Conservation (phyloP, 768 basidiomycete species). For the Pulveroboletus sp. region DNA sequence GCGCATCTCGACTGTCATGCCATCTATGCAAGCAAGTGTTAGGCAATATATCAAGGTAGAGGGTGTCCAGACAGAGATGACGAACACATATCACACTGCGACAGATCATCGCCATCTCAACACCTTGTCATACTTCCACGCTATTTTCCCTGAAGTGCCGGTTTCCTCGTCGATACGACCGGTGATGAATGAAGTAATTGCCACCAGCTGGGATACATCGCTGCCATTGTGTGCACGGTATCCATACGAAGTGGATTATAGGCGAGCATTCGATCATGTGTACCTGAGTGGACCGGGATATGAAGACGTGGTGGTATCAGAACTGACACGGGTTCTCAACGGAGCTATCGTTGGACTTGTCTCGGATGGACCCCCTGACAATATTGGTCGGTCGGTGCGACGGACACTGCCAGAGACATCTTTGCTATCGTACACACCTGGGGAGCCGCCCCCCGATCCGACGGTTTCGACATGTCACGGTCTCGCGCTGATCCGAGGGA, state of each 20-base stretch:
- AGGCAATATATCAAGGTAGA: conserved; percentile 29
- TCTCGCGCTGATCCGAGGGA: conserved; percentile 66
- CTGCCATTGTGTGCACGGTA: conserved; percentile 60
- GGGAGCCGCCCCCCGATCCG: conserved; percentile 50
- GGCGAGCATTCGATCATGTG: conserved; percentile 54
- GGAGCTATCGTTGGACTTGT: conserved; percentile 79
- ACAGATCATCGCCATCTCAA: conserved; percentile 67
- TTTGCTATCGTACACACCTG: conserved; percentile 56
- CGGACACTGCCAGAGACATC: background rate
- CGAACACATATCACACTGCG: conserved; percentile 33
- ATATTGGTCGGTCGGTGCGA: background rate
- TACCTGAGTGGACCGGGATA: conserved; percentile 66
- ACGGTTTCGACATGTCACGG: conserved; percentile 63
- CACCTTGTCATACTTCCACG: conserved; percentile 77
- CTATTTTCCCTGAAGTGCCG: conserved; percentile 33
- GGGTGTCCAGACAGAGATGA: conserved; percentile 37
- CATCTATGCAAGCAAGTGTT: background rate
- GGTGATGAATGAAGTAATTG: conserved; percentile 34
- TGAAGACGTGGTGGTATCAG: conserved; percentile 72
- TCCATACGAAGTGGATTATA: conserved; percentile 70
- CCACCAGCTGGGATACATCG: conserved; percentile 58
- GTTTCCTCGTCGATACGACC: conserved; percentile 10
- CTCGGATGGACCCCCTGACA: conserved; percentile 10
- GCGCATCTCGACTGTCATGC: background rate
- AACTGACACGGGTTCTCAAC: conserved; percentile 69